phyloP scores from a whole-genome alignment of 2,329 filamentous ascomycete genomes.

The Aspergillus chevalieri region DNA sequence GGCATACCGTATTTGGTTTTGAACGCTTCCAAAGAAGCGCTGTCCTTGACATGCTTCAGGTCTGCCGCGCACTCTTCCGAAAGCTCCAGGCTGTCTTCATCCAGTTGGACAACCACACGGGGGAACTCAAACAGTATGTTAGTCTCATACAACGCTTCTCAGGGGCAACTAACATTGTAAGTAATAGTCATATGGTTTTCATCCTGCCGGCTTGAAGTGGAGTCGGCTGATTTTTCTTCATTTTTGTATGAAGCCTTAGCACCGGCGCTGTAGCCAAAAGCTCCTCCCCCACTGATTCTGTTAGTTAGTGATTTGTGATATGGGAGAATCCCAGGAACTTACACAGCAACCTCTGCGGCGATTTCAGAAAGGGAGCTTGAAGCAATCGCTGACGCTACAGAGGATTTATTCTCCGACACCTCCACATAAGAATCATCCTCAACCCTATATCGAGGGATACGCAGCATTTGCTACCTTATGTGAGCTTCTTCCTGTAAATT shows the following conservation, averaged over 20 bases:
- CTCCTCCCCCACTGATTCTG: neutral
- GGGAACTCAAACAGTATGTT: slow-evolving; percentile 1
- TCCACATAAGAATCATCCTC: neutral
- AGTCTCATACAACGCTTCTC: neutral
- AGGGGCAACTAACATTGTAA: slow-evolving; percentile 1
- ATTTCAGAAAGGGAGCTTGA: neutral
- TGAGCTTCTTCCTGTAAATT: neutral
- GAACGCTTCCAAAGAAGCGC: neutral
- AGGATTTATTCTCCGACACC: neutral
- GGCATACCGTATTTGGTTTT: slow-evolving; percentile 2
- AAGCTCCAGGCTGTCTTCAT: slow-evolving; percentile 3
- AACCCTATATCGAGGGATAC: neutral
- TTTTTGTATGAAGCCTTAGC: neutral
- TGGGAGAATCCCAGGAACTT: neutral
- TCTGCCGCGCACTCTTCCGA: slow-evolving; percentile 4
- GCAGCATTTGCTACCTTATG: neutral
- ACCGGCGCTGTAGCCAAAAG: neutral
- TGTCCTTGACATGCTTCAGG: neutral
- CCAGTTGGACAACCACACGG: slow-evolving; percentile 3
- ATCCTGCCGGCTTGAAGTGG: neutral
- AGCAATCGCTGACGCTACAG: neutral
- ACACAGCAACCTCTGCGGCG: neutral
- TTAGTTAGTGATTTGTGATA: neutral
- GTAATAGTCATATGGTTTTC: slow-evolving; percentile 3
- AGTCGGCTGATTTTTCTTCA: neutral